Evolutionary conservation across 257 asterid species (phyloP).

Genomic region (Jasminum sambac): DNA sequence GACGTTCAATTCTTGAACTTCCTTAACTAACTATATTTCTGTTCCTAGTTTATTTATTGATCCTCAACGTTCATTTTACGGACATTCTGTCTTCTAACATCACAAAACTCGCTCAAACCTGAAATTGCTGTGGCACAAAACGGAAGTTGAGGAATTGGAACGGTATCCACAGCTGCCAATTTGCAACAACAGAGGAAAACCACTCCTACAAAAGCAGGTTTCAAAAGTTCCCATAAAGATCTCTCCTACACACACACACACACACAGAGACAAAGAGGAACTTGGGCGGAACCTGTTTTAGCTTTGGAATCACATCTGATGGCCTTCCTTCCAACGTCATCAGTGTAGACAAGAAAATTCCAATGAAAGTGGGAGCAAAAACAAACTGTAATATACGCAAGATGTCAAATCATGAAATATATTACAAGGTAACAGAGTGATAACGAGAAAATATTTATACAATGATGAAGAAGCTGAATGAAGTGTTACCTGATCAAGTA

Average conservation of each 20-base stretch:
- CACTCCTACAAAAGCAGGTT: slow-evolving; percentile 55
- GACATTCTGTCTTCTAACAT: background rate
- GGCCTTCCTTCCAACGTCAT: slow-evolving; percentile 76
- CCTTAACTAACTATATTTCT: background rate
- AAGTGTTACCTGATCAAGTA: slow-evolving; percentile 83
- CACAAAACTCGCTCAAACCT: slow-evolving; percentile 47
- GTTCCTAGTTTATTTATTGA: background rate
- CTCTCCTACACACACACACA: too few relatives aligned
- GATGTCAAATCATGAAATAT: slow-evolving; percentile 1
- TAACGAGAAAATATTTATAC: background rate
- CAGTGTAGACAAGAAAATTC: slow-evolving; percentile 57
- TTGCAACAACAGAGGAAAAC: slow-evolving; percentile 86
- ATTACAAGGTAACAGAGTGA: background rate
- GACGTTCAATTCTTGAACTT: background rate
- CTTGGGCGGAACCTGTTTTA: slow-evolving; percentile 60
- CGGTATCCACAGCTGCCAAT: slow-evolving; percentile 98
- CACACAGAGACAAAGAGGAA: too few relatives aligned
- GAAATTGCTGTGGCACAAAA: slow-evolving; percentile 95
- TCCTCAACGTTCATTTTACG: background rate
- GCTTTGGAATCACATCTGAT: slow-evolving; percentile 68
- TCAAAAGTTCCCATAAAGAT: slow-evolving; percentile 6
- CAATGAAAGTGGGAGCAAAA: slow-evolving; percentile 77
- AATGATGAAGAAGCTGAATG: slow-evolving; percentile 18
- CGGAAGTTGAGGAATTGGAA: slow-evolving; percentile 91
- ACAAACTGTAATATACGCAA: slow-evolving; percentile 52